Base-by-base conservation (phyloP, 2,329 filamentous ascomycete genomes). In the Ambrosiella cleistominuta region DNA sequence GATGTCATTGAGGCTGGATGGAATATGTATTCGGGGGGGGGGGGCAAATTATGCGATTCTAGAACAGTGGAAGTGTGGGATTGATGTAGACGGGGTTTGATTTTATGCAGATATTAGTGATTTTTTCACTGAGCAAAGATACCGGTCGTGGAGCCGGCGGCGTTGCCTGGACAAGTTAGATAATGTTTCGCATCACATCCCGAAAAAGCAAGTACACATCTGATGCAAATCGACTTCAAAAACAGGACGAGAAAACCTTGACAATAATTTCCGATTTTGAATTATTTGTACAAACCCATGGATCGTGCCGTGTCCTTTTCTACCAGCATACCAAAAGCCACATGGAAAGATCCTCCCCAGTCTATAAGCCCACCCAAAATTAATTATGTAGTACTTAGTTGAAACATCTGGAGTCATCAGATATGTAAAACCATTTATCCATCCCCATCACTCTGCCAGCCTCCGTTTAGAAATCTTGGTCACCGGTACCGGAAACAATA, bases 401-500 rank as follows among this genome's bases (percentile, higher is more conserved):
- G 17, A 49, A 54, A 15, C 6, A 35, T 56, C 38, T 47, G 37
- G 12, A 17, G 5, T 39, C 52, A 54, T 56, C 27, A 56, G 9
- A 27, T 37, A 44, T 42, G 59, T 64, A 63, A 64, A 63, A 61
- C 59, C 62, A 63, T 62, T 60, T 57, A 63, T 62, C 61, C 61
- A 44, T 59, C 63, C 58, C 47, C 2, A 35, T 35, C 47, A 9
- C 15, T n/a, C 47, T n/a, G 6, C 47, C 27, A 5, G 2, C 15
- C 19, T 3, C 47, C 15, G 58, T 68, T 70, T 85, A 95, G 72
- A 85, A 95, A 65, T 95, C 89, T 64, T 91, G 81, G 62, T 95
- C 87, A 64, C 90, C 90, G 63, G 81, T 82, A 59, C 90, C 90
- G 60, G 88, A 82, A 66, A 96, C 83, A 70, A 96, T 95, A 63